Evolutionary conservation across 116 monocot species (phyloP).

Genomic region (Cymodocea nodosa): DNA sequence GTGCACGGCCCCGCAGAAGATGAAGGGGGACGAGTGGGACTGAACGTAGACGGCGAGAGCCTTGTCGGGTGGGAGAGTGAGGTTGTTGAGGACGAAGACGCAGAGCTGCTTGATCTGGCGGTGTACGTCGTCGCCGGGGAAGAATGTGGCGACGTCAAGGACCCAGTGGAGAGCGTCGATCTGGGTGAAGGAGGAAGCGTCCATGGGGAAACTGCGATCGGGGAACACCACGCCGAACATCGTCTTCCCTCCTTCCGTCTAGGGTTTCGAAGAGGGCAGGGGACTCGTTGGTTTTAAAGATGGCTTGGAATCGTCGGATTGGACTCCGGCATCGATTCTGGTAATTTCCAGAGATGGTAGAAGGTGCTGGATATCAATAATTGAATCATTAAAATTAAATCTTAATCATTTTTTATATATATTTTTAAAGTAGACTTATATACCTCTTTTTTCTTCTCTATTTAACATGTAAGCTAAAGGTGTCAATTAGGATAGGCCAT

Average conservation of each 20-base stretch:
- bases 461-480: too few species aligned
- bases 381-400: too few species aligned
- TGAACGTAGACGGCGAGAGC: conserved; percentile 78
- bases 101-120: conserved; percentile 41
- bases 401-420: too few species aligned
- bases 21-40: conserved; percentile 39
- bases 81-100: conserved; percentile 50
- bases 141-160: conserved; percentile 43
- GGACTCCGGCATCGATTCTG: too few species aligned
- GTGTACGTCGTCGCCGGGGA: conserved; percentile 39
- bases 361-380: too few species aligned
- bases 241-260: neutral
- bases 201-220: conserved; percentile 71
- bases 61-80: conserved; percentile 50
- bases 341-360: too few species aligned
- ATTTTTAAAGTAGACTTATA: too few species aligned
- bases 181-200: conserved; percentile 59
- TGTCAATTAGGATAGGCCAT: too few species aligned
- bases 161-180: conserved; percentile 82
- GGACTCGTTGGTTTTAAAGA: too few species aligned
- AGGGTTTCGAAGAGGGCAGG: too few species aligned
- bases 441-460: too few species aligned
- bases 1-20: conserved; percentile 61
- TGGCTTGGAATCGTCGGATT: too few species aligned
- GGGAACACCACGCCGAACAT: conserved; percentile 88